These are phyloP conservation scores for Astraeus odoratus DNA, from an alignment of 768 basidiomycete genomes.

Conservation along the genomic window DNA sequence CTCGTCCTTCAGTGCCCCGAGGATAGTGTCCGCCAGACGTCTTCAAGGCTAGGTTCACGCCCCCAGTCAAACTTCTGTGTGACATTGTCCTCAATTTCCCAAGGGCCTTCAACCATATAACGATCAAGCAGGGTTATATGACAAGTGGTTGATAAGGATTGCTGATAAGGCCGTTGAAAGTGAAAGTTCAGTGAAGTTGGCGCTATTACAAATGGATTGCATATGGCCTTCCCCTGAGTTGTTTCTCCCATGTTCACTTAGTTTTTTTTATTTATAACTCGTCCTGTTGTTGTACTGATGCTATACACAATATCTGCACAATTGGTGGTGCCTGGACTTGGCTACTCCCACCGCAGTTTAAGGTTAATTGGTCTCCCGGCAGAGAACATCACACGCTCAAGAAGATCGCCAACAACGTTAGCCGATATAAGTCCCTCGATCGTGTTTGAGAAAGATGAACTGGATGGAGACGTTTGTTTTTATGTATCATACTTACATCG, in stretches of 20 bases:
- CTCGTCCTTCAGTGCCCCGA: slow-evolving; percentile 51
- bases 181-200: slow-evolving; percentile 51
- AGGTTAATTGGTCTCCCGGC: no score
- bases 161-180: slow-evolving; percentile 55
- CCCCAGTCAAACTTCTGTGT: slow-evolving; percentile 70
- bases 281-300: no score
- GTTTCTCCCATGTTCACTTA: slow-evolving; percentile 2
- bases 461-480: no score
- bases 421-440: no score
- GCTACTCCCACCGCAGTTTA: no score
- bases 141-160: slow-evolving; percentile 49
- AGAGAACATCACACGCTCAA: no score
- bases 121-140: slow-evolving; percentile 57
- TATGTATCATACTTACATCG: no score
- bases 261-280: no score
- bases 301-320: no score
- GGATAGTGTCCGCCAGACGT: slow-evolving; percentile 48
- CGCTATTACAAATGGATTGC: slow-evolving; percentile 34
- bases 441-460: no score
- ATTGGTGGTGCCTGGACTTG: no score
- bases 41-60: slow-evolving; percentile 71
- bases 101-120: slow-evolving; percentile 72
- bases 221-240: slow-evolving; percentile 10
- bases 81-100: slow-evolving; percentile 90
- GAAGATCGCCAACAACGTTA: no score